These are phyloP conservation scores for Chrysoporthe austroafricana DNA, from an alignment of 2,329 filamentous ascomycete species.

Conservation along the genomic window DNA sequence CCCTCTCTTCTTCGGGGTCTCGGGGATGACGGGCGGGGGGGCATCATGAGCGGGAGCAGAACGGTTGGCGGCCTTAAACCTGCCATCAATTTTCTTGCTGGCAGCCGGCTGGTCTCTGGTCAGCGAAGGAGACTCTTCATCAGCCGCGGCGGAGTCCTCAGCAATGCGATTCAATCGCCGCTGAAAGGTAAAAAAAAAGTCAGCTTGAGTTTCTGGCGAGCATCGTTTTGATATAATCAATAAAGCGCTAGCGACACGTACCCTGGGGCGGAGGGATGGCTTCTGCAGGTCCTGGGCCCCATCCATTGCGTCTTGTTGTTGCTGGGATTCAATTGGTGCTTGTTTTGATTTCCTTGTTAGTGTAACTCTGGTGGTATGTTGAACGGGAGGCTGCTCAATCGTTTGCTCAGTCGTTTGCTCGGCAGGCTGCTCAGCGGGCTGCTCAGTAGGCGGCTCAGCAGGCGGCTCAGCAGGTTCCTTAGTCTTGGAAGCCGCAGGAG, in stretches of 20 bases:
- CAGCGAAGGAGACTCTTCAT: constrained; percentile 18
- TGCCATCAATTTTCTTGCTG: constrained; percentile 20
- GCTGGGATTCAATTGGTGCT: neutral
- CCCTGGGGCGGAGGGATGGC: constrained; percentile 16
- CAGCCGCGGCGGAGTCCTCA: constrained; percentile 18
- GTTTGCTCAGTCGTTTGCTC: too few relatives aligned
- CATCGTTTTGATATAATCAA: neutral
- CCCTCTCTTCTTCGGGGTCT: constrained; percentile 25
- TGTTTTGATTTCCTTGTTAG: constrained; percentile 7
- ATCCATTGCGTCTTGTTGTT: neutral
- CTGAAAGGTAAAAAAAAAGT: constrained; percentile 12
- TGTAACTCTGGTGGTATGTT: neutral
- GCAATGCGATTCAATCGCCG: constrained; percentile 22
- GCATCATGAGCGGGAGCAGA: neutral
- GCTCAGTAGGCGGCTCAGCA: too few relatives aligned
- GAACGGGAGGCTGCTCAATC: neutral
- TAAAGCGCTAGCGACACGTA: neutral
- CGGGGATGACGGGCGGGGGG: constrained; percentile 9
- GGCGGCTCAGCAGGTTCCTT: too few relatives aligned
- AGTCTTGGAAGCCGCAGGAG: neutral
- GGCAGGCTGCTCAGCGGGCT: too few relatives aligned
- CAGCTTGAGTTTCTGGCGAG: neutral
- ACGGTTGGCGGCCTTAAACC: constrained; percentile 18
- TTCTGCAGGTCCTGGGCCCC: constrained; percentile 14
- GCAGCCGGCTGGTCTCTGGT: constrained; percentile 15